Evolutionary conservation across 208 protist genomes (phyloP).

Genomic region (Kentomonas sorsogonicus): DNA sequence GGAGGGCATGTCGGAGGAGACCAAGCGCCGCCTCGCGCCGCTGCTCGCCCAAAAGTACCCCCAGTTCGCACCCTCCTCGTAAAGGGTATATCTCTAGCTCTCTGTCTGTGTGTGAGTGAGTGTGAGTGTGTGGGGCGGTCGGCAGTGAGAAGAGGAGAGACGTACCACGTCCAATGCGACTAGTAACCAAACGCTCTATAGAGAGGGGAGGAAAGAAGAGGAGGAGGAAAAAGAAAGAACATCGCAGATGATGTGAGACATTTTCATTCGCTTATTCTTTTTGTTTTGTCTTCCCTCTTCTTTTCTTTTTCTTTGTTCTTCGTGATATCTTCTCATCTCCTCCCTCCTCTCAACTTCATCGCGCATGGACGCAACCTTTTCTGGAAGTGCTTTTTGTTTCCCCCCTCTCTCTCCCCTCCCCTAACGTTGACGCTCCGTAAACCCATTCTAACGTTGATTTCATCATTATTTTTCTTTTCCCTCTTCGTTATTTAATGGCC

Average conservation of each 20-base stretch:
- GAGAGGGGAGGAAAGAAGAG: background rate
- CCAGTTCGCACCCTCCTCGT: slow-evolving; percentile 21
- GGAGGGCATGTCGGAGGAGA: slow-evolving; percentile 32
- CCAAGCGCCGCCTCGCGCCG: slow-evolving; percentile 38
- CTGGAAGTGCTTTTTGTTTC: too few relatives aligned
- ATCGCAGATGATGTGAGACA: too few relatives aligned
- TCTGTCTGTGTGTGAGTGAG: background rate
- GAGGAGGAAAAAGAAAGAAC: background rate
- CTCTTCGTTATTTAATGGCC: background rate
- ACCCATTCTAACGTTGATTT: slow-evolving; percentile 1
- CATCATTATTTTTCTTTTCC: slow-evolving; percentile 7
- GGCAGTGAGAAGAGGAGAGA: background rate
- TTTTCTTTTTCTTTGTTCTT: slow-evolving; percentile 3
- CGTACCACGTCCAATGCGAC: background rate
- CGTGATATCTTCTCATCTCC: too few relatives aligned
- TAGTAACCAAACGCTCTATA: slow-evolving; percentile 2
- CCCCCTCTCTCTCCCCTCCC: too few relatives aligned
- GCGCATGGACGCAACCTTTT: too few relatives aligned
- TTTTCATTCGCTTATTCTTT: slow-evolving; percentile 1
- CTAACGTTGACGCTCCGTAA: background rate
- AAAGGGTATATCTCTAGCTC: slow-evolving; percentile 4
- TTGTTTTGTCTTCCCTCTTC: slow-evolving; percentile 5
- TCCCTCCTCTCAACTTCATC: too few relatives aligned
- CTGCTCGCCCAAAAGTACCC: slow-evolving; percentile 59
- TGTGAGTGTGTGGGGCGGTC: background rate